A percentile compares a stretch with the other conserved stretches of the same genome.
These are phyloP conservation scores for Anthostomella pinea DNA, from an alignment of 2,329 filamentous ascomycete genomes.

Conservation along the genomic window DNA sequence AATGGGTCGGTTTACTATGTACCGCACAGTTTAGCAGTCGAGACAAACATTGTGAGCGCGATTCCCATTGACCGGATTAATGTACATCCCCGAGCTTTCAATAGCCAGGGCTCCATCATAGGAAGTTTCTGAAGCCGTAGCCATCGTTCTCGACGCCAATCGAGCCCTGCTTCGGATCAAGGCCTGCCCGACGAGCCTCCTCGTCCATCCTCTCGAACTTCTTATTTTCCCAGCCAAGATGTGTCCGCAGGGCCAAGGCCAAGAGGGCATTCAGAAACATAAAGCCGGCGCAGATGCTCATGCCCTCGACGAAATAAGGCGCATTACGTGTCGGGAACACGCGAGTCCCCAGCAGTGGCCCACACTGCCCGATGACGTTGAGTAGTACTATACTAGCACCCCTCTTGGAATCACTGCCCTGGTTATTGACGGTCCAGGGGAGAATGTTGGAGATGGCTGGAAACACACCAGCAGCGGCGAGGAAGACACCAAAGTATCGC, in stretches of 20 bases:
- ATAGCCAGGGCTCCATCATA: no score
- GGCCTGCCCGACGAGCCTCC: slow-evolving; percentile 17
- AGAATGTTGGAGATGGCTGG: slow-evolving; percentile 66
- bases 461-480: slow-evolving; percentile 62
- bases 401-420: slow-evolving; percentile 63
- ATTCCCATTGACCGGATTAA: no score
- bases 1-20: no score
- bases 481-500: slow-evolving; percentile 41
- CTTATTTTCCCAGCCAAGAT: slow-evolving; percentile 34
- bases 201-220: slow-evolving; percentile 31
- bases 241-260: slow-evolving; percentile 31
- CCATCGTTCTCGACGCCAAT: slow-evolving; percentile 22
- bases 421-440: slow-evolving; percentile 66
- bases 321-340: slow-evolving; percentile 50
- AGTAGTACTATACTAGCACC: slow-evolving; percentile 62
- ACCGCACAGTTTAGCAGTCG: no score
- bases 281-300: slow-evolving; percentile 26
- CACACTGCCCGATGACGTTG: slow-evolving; percentile 59
- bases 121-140: slow-evolving; percentile 24
- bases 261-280: slow-evolving; percentile 41
- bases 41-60: no score
- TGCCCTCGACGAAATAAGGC: slow-evolving; percentile 39
- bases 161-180: slow-evolving; percentile 7
- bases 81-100: no score
- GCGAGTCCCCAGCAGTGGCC: slow-evolving; percentile 61